These are phyloP conservation scores for Cercophora samala DNA, from an alignment of 495 filamentous ascomycete species.

Conservation along the genomic window DNA sequence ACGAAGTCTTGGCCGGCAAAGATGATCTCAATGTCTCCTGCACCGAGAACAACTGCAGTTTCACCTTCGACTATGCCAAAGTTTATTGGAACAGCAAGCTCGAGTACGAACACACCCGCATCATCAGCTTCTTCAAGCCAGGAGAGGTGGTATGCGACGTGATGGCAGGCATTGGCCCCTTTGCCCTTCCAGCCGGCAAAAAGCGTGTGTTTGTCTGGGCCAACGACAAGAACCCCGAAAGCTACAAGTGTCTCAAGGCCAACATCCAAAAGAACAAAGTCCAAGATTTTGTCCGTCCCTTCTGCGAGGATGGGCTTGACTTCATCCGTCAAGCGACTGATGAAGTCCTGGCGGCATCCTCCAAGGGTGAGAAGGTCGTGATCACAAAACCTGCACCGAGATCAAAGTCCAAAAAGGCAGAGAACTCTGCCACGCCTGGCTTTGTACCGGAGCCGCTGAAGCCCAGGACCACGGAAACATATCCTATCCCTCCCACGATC, in stretches of 20 bases:
- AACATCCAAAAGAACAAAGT: constrained; percentile 78
- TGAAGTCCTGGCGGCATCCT: constrained; percentile 53
- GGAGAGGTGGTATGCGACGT: constrained; percentile 93
- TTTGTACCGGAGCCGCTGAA: constrained; percentile 8
- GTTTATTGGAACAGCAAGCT: constrained; percentile 98
- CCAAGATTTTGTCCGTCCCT: constrained; percentile 66
- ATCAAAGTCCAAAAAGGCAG: constrained; percentile 14
- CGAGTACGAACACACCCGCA: constrained; percentile 78
- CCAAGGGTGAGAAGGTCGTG: constrained; percentile 46
- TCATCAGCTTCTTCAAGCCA: constrained; percentile 71
- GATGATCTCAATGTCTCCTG: constrained; percentile 78
- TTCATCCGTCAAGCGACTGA: constrained; percentile 73
- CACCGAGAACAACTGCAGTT: constrained; percentile 58
- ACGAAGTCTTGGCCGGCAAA: constrained; percentile 82
- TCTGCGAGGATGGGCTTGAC: constrained; percentile 71
- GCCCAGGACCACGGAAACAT: constrained; percentile 36
- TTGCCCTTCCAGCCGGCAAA: constrained; percentile 87
- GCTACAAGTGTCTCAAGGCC: constrained; percentile 64
- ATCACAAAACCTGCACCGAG: constrained; percentile 29
- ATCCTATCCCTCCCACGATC: constrained; percentile 65
- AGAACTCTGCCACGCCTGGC: constrained; percentile 13
- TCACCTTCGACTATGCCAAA: constrained; percentile 73
- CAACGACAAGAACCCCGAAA: constrained; percentile 94
- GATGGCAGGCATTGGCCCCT: constrained; percentile 97
- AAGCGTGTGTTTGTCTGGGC: constrained; percentile 92